These are phyloP conservation scores for Xerocomellus chrysenteron DNA, from an alignment of 768 basidiomycete genomes.

Conservation along the genomic window DNA sequence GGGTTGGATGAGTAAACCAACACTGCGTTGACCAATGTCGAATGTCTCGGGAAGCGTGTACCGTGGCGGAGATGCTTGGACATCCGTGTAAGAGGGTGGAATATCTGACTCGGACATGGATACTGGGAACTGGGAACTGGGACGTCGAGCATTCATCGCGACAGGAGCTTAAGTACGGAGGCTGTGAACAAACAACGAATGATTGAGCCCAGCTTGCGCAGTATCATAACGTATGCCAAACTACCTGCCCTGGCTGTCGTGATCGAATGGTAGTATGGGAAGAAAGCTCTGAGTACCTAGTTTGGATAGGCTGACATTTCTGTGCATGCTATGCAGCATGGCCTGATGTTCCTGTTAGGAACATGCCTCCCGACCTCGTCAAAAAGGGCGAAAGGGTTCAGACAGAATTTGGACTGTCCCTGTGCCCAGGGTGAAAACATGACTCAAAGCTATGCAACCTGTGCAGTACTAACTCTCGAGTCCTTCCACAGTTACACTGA, in stretches of 20 bases:
- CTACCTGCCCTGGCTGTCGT: background rate
- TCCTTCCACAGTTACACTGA: no score
- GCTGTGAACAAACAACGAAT: no score
- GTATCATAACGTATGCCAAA: background rate
- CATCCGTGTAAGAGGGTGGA: background rate
- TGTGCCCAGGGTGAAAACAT: no score
- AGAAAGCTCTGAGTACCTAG: no score
- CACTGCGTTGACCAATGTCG: conserved; percentile 3
- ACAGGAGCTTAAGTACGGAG: background rate
- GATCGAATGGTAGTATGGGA: no score
- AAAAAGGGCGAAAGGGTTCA: background rate
- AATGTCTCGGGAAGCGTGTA: conserved; percentile 19
- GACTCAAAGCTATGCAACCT: no score
- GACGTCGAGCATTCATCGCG: background rate
- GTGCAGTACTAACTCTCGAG: no score
- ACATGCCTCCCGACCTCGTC: background rate
- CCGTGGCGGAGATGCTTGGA: background rate
- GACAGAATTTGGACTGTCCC: background rate
- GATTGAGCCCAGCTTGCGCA: background rate
- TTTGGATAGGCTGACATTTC: background rate
- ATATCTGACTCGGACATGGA: conserved; percentile 3
- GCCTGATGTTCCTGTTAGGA: background rate
- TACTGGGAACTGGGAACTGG: background rate
- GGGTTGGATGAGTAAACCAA: conserved; percentile 18
- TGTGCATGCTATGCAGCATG: background rate